A percentile compares a stretch with the other conserved stretches of the same genome.
Conservation (phyloP, 805 yeast genomes). For the Sugiyamaella lignohabitans region DNA sequence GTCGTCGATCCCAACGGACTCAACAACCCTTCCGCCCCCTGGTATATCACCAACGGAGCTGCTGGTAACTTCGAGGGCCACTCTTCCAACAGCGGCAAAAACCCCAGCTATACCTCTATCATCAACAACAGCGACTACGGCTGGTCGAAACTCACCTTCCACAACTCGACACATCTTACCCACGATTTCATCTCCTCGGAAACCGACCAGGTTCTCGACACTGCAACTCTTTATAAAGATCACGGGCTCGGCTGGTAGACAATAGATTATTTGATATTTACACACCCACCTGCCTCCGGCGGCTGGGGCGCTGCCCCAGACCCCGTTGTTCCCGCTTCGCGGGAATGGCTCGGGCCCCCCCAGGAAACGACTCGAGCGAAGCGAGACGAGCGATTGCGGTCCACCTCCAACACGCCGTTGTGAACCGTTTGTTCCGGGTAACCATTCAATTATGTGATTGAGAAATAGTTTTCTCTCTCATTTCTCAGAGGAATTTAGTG, state of each 20-base stretch:
- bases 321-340: no score
- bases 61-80: constrained; percentile 30
- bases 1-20: constrained; percentile 28
- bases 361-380: no score
- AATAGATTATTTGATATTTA: no score
- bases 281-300: no score
- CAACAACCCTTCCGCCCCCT: constrained; percentile 28
- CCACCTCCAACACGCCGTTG: no score
- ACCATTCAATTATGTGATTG: no score
- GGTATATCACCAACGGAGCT: constrained; percentile 29
- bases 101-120: constrained; percentile 7
- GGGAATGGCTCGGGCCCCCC: no score
- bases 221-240: constrained; percentile 26
- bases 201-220: constrained; percentile 23
- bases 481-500: no score
- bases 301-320: no score
- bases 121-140: constrained; percentile 19
- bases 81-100: constrained; percentile 4
- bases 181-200: constrained; percentile 25
- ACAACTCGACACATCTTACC: constrained; percentile 27
- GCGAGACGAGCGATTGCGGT: no score
- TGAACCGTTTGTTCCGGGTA: no score
- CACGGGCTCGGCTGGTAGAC: constrained; percentile 8
- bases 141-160: constrained; percentile 26
- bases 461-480: no score